These are phyloP conservation scores for Phoma sp. DNA, from an alignment of 2,329 filamentous ascomycete genomes.

Conservation along the genomic window DNA sequence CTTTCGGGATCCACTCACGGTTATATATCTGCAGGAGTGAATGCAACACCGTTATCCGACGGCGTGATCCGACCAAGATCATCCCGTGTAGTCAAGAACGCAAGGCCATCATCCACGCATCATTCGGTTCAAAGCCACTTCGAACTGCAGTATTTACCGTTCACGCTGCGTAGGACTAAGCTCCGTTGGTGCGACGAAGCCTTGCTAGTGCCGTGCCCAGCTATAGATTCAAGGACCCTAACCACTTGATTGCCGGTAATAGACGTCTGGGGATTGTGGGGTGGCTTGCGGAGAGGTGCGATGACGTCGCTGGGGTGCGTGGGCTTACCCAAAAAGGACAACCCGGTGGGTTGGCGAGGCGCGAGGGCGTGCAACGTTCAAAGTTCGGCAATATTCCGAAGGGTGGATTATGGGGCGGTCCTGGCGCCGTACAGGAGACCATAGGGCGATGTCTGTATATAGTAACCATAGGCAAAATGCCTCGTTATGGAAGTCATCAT, in stretches of 20 bases:
- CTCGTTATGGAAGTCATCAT: neutral
- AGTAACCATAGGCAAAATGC: constrained; percentile 1
- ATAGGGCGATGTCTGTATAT: neutral
- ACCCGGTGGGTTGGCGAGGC: neutral
- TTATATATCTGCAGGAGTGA: neutral
- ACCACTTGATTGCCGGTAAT: neutral
- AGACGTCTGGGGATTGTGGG: constrained; percentile 7
- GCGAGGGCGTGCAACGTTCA: neutral
- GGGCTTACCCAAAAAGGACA: neutral
- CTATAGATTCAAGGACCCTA: neutral
- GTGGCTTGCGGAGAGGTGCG: constrained; percentile 1
- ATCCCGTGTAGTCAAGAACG: constrained; percentile 4
- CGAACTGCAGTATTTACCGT: neutral
- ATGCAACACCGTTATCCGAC: neutral
- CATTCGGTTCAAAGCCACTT: neutral
- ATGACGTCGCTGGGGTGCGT: constrained; percentile 1
- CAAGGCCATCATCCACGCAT: neutral
- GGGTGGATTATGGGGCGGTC: neutral
- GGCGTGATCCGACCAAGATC: neutral
- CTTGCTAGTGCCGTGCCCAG: constrained; percentile 1
- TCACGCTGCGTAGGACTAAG: neutral
- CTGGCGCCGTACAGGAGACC: neutral
- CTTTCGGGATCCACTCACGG: neutral
- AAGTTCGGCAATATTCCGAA: neutral
- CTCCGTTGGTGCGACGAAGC: constrained; percentile 3